A percentile compares a stretch with the other conserved stretches of the same genome.
These are phyloP conservation scores for Blumeriella jaapii DNA, from an alignment of 2,329 filamentous ascomycete species.

Conservation along the genomic window DNA sequence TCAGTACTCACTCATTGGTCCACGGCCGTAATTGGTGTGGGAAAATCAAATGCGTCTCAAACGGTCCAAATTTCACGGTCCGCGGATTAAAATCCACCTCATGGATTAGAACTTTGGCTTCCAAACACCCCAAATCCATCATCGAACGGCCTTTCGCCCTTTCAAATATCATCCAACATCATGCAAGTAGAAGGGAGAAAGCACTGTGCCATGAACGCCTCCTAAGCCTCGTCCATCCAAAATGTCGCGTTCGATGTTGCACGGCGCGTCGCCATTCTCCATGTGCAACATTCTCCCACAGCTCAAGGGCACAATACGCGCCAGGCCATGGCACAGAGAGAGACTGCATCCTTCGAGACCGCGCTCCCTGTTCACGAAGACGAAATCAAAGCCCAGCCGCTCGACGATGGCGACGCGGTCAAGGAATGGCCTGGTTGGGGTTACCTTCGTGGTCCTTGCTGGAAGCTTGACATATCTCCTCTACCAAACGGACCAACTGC, in stretches of 20 bases:
- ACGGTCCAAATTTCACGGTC: too few relatives aligned
- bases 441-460: constrained; percentile 19
- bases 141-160: too few relatives aligned
- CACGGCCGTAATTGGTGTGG: too few relatives aligned
- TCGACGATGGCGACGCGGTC: constrained; percentile 16
- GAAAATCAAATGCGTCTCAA: too few relatives aligned
- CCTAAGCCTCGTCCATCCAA: constrained; percentile 8
- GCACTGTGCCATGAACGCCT: constrained; percentile 5
- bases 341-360: background rate
- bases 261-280: constrained; percentile 10
- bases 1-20: too few relatives aligned
- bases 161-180: too few relatives aligned
- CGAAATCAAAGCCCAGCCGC: constrained; percentile 11
- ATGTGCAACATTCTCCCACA: background rate
- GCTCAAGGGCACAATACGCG: constrained; percentile 5
- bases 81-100: too few relatives aligned
- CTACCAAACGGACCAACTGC: constrained; percentile 23
- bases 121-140: too few relatives aligned
- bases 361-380: constrained; percentile 14
- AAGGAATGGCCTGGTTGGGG: constrained; percentile 13
- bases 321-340: constrained; percentile 5
- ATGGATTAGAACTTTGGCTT: too few relatives aligned
- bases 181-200: too few relatives aligned
- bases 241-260: constrained; percentile 17
- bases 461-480: constrained; percentile 24